phyloP scores from a whole-genome alignment of 306 rosid genomes.

The Abrus precatorius region DNA sequence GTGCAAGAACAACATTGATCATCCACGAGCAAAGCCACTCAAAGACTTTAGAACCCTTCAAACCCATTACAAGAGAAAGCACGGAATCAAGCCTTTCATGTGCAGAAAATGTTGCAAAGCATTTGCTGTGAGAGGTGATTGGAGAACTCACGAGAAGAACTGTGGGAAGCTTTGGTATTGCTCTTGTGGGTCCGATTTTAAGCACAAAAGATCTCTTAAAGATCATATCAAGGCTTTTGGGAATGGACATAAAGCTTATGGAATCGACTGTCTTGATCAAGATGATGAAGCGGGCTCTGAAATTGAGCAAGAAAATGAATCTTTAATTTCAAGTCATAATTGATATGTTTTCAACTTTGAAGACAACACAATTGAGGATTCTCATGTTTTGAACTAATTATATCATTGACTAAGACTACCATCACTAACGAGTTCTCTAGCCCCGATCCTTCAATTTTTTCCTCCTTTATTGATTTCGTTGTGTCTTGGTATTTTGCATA shows the following conservation, averaged over 20 bases:
- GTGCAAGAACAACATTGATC: constrained; percentile 95
- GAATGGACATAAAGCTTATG: constrained; percentile 77
- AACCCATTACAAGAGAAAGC: constrained; percentile 95
- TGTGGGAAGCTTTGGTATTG: constrained; percentile 98
- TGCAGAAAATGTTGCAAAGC: constrained; percentile 92
- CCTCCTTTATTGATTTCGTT: constrained; percentile 1
- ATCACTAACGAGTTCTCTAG: not conserved
- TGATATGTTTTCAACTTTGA: constrained; percentile 21
- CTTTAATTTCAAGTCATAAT: constrained; percentile 49
- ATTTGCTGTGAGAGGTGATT: constrained; percentile 94
- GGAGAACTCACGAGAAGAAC: constrained; percentile 98
- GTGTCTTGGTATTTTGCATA: constrained; percentile 32
- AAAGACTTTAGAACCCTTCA: constrained; percentile 97
- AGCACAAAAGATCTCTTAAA: constrained; percentile 90
- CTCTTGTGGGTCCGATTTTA: constrained; percentile 93
- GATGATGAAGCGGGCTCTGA: constrained; percentile 75
- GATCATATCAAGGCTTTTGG: constrained; percentile 96
- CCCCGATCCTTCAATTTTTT: not conserved
- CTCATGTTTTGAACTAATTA: constrained; percentile 45
- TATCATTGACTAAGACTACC: constrained; percentile 42
- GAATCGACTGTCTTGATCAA: constrained; percentile 71
- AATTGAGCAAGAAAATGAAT: constrained; percentile 67
- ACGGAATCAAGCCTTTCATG: constrained; percentile 89
- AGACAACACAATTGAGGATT: constrained; percentile 30
- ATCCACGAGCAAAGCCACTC: constrained; percentile 85